Percentiles rank a stretch among this genome's conserved stretches.
Conservation (phyloP, 2,329 filamentous ascomycete species). For the Fusarium sp. region DNA sequence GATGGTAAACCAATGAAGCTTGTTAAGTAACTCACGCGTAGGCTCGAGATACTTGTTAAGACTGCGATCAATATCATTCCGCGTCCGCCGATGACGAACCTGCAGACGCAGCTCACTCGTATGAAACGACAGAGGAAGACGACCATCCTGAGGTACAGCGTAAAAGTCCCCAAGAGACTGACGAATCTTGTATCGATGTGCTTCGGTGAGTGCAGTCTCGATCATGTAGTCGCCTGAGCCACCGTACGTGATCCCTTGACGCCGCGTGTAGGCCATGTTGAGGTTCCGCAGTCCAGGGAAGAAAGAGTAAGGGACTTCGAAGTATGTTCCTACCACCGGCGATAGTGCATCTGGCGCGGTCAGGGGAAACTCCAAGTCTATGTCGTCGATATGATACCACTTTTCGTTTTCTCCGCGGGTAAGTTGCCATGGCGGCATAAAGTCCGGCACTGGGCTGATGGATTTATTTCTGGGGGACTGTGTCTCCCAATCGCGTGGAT, state of each 20-base stretch:
- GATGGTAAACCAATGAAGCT: background rate
- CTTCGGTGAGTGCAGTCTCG: background rate
- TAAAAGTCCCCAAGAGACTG: background rate
- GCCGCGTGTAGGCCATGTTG: background rate
- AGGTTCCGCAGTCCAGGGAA: background rate
- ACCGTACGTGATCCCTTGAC: background rate
- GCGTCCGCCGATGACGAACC: background rate
- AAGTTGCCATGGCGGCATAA: background rate
- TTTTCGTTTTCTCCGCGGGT: background rate
- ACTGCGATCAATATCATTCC: background rate
- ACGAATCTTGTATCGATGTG: background rate
- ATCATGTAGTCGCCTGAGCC: background rate
- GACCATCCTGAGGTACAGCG: background rate
- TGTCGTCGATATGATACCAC: slow-evolving; percentile 12
- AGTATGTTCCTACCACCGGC: background rate
- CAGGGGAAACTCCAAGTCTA: background rate
- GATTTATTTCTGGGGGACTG: background rate
- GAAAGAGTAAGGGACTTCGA: background rate
- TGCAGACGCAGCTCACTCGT: background rate
- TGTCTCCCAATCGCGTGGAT: background rate
- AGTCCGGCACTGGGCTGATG: background rate
- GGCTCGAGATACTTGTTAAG: background rate
- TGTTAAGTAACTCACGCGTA: background rate
- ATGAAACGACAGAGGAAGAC: background rate
- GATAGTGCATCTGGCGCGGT: background rate